Evolutionary conservation across 192 early-diverging fungal genomes (phyloP).

Genomic region (Coemansia javaensis): DNA sequence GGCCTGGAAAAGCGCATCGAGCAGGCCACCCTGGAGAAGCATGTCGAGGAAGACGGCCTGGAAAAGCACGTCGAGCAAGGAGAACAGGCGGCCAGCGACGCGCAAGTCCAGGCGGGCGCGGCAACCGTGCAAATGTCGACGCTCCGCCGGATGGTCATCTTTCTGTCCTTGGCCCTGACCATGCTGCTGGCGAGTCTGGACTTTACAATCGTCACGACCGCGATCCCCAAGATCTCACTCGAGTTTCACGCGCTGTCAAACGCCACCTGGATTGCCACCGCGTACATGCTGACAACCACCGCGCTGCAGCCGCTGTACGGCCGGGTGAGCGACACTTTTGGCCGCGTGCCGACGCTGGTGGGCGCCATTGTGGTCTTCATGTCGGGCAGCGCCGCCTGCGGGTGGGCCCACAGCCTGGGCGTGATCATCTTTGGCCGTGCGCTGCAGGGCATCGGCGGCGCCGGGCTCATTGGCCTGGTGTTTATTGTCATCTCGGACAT

Average conservation of each 20-base stretch:
- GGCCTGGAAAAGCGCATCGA: no score
- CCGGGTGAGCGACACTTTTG: constrained; percentile 80
- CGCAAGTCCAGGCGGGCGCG: not conserved
- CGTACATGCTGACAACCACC: constrained; percentile 62
- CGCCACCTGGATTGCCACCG: constrained; percentile 71
- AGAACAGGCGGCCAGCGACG: not conserved
- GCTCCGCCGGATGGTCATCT: constrained; percentile 23
- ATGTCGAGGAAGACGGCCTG: no score
- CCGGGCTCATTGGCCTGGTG: constrained; percentile 55
- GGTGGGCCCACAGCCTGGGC: constrained; percentile 54
- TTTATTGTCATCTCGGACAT: constrained; percentile 67
- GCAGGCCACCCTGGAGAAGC: no score
- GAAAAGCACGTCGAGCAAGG: no score
- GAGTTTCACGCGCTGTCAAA: constrained; percentile 53
- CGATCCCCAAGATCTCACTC: constrained; percentile 55
- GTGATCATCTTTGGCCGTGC: constrained; percentile 63
- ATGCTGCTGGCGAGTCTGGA: constrained; percentile 58
- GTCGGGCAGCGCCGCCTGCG: constrained; percentile 47
- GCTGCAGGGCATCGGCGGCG: constrained; percentile 62
- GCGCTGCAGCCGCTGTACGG: constrained; percentile 76
- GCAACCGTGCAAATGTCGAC: constrained; percentile 9
- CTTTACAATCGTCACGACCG: constrained; percentile 60
- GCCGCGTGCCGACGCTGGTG: constrained; percentile 54
- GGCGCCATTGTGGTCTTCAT: constrained; percentile 52
- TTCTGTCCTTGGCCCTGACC: constrained; percentile 45